These are phyloP conservation scores for Penicillium sp. DNA, from an alignment of 2,329 filamentous ascomycete genomes.

Conservation along the genomic window DNA sequence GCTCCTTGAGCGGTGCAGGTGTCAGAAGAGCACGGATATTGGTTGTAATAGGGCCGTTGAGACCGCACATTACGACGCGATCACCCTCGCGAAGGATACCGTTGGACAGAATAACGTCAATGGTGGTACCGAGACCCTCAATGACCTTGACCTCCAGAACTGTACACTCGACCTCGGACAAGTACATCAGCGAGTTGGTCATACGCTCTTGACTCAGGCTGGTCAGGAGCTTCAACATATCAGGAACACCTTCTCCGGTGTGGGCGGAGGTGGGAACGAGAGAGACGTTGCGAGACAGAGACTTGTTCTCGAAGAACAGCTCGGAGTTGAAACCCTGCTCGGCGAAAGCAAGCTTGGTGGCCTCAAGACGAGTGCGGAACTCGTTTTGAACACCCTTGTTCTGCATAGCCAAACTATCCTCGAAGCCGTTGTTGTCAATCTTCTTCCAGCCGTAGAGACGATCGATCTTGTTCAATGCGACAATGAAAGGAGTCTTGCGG, in stretches of 20 bases:
- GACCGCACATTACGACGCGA: slow-evolving; percentile 89
- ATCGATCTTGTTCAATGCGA: slow-evolving; percentile 99
- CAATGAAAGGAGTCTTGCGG: slow-evolving; percentile 94
- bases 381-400: slow-evolving; percentile 92
- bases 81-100: slow-evolving; percentile 93
- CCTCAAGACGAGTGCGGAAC: slow-evolving; percentile 83
- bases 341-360: slow-evolving; percentile 89
- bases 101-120: slow-evolving; percentile 95
- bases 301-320: slow-evolving; percentile 96
- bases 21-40: slow-evolving; percentile 94
- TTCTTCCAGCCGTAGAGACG: slow-evolving; percentile 99
- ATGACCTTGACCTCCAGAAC: slow-evolving; percentile 99
- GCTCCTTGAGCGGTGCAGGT: slow-evolving; percentile 85
- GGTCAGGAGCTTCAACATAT: slow-evolving; percentile 94
- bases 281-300: slow-evolving; percentile 91
- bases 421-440: slow-evolving; percentile 97
- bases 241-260: slow-evolving; percentile 98
- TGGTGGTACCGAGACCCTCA: slow-evolving; percentile 97
- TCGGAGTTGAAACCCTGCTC: slow-evolving; percentile 98
- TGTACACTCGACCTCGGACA: slow-evolving; percentile 95
- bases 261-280: slow-evolving; percentile 94
- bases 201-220: slow-evolving; percentile 95
- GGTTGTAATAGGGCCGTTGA: slow-evolving; percentile 92
- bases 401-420: slow-evolving; percentile 84
- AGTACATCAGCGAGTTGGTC: slow-evolving; percentile 95